phyloP scores from a whole-genome alignment of 202 grass and related monocot genomes.

The Schoenoplectus triqueter region DNA sequence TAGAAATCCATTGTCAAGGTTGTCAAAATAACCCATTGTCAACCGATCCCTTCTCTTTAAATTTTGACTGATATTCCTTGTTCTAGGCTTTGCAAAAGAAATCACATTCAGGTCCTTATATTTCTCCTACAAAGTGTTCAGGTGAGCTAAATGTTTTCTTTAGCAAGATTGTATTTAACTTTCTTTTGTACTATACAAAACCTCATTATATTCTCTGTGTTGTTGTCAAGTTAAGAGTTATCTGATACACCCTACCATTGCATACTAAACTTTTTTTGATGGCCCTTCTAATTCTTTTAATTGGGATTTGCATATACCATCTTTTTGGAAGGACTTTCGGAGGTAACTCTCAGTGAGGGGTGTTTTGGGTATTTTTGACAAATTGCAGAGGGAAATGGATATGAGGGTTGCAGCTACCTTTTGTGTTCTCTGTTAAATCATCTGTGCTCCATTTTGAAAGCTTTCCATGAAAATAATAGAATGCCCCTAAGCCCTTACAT shows the following conservation, averaged over 20 bases:
- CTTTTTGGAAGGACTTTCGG: background rate
- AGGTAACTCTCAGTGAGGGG: background rate
- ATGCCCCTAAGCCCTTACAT: background rate
- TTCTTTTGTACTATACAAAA: background rate
- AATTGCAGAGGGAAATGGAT: background rate
- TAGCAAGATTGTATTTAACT: conserved; percentile 25
- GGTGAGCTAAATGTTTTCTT: conserved; percentile 1
- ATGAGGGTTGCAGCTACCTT: background rate
- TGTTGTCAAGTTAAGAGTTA: background rate
- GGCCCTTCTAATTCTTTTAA: background rate
- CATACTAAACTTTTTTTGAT: background rate
- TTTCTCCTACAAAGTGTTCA: conserved; percentile 27
- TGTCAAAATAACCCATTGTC: no score
- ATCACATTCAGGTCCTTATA: conserved; percentile 11
- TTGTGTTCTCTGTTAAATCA: background rate
- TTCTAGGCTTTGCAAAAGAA: conserved; percentile 46
- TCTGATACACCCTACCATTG: background rate
- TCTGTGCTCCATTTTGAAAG: background rate
- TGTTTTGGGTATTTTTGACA: background rate
- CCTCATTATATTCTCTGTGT: background rate
- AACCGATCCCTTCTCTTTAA: no score
- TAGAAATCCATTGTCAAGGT: no score
- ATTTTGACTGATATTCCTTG: conserved; percentile 2
- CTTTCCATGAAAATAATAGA: background rate
- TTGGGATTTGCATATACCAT: background rate